phyloP scores from a whole-genome alignment of 441 rosid genomes.

The Kokia cookei region DNA sequence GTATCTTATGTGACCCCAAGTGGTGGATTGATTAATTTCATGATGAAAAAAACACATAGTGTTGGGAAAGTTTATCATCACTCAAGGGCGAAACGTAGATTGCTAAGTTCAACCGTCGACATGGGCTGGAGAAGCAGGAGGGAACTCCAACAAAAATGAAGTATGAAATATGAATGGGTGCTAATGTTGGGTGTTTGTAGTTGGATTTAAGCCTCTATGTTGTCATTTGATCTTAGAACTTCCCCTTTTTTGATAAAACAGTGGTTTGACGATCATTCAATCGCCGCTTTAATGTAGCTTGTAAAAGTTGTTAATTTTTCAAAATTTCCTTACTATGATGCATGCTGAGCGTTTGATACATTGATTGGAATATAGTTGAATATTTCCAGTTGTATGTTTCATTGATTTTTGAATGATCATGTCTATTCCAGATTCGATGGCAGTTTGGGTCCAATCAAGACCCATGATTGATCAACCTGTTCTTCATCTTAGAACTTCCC shows the following conservation, averaged over 20 bases:
- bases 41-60: conserved; percentile 83
- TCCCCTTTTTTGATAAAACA: not conserved
- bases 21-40: conserved; percentile 77
- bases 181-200: not conserved
- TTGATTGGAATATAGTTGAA: no score
- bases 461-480: not conserved
- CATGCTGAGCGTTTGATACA: no score
- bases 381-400: no score
- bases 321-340: no score
- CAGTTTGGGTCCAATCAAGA: not conserved
- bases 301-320: no score
- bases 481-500: not conserved
- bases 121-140: conserved; percentile 53
- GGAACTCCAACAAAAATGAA: conserved; percentile 32
- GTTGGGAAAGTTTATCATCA: conserved; percentile 74
- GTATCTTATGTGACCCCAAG: conserved; percentile 84
- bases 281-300: not conserved
- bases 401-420: not conserved
- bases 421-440: not conserved
- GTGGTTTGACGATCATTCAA: not conserved
- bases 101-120: conserved; percentile 75
- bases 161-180: conserved; percentile 17
- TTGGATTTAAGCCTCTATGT: not conserved
- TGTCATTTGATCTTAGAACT: no score
- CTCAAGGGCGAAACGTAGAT: conserved; percentile 77